Base-by-base conservation (phyloP, 306 rosid genomes). In the Prunus mira region DNA sequence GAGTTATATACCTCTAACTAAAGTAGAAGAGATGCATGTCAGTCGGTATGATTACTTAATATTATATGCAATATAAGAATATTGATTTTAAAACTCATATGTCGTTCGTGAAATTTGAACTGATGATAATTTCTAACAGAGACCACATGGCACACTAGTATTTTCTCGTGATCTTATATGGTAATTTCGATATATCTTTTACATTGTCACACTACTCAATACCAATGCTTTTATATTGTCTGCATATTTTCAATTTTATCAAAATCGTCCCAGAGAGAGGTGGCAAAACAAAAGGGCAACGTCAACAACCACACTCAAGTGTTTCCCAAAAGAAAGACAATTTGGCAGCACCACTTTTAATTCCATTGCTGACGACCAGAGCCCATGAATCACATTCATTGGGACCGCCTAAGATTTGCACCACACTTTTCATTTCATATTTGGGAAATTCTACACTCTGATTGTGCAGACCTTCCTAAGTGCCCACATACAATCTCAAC, bases 261-360 rank as follows among this genome's bases (percentile, higher is more conserved):
- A 38, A 49, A 58, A 58, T 22, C 11, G 34, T 12, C 30, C 7
- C 2, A 28, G 24, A 30, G 65, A 28, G 71, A 12, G 60, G 11
- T 32, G 62, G 34, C 24, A 19, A 45, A 28, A 18, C 14, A 11
- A 27, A 69, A 47, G 50, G 71, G 41, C 5, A 67, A 9, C 81
- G 71, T 66, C 58, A 65, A 75, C 58, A 65, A 61, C 73, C 73
- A 68, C 77, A 78, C 79, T 65, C 79, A 67, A 78, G 75, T 73
- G 79, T 73, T 63, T 74, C 86, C 80, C 65, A 27, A 73, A 78
- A 69, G 80, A 34, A 74, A 30, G 66, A 65, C 82, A 81, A 43
- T 52, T 30, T 38, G 43, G 43, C 43, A 38, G 43, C 43, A 38
- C 43, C 43, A 58, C 69, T 74, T 47, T 62, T n/a, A 72, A 64